These are phyloP conservation scores for Vachellia pachyceras DNA, from an alignment of 306 rosid species.

Conservation along the genomic window DNA sequence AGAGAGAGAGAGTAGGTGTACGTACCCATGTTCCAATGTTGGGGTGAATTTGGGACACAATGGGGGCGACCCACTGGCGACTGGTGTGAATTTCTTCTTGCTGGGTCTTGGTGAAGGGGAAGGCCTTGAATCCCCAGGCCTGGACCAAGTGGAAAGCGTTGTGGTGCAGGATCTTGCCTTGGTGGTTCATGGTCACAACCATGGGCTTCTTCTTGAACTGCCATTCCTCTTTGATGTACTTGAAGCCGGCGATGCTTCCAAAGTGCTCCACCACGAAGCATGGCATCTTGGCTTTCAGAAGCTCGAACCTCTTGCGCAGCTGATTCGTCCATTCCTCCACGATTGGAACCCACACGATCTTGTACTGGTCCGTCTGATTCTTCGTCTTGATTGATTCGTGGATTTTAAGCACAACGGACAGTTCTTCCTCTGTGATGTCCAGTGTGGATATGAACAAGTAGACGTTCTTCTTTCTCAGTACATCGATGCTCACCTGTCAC, in stretches of 20 bases:
- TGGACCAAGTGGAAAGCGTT: constrained; percentile 64
- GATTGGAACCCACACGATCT: constrained; percentile 73
- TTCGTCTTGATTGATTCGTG: constrained; percentile 46
- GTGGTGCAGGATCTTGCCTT: constrained; percentile 53
- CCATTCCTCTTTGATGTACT: constrained; percentile 66
- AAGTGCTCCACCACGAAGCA: constrained; percentile 53
- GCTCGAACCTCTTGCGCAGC: constrained; percentile 55
- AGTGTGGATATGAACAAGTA: constrained; percentile 56
- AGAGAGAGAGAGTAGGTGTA: too few relatives aligned
- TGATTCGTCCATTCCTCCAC: constrained; percentile 64
- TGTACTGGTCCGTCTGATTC: constrained; percentile 33
- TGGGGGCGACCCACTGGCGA: constrained; percentile 39
- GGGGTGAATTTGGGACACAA: constrained; percentile 26
- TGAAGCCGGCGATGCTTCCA: constrained; percentile 48
- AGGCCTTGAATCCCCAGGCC: constrained; percentile 61
- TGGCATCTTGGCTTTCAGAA: constrained; percentile 52
- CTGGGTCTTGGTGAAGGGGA: constrained; percentile 32
- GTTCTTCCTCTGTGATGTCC: constrained; percentile 57
- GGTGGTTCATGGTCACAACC: constrained; percentile 58
- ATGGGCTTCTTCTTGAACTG: constrained; percentile 57
- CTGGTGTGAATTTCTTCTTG: background rate
- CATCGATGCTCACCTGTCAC: constrained; percentile 46
- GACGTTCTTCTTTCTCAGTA: constrained; percentile 51
- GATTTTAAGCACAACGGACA: constrained; percentile 39
- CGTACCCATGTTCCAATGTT: constrained; percentile 43